A percentile compares a stretch with the other conserved stretches of the same genome.
Evolutionary conservation across 257 asterid genomes (phyloP).

Genomic region (Striga asiatica): DNA sequence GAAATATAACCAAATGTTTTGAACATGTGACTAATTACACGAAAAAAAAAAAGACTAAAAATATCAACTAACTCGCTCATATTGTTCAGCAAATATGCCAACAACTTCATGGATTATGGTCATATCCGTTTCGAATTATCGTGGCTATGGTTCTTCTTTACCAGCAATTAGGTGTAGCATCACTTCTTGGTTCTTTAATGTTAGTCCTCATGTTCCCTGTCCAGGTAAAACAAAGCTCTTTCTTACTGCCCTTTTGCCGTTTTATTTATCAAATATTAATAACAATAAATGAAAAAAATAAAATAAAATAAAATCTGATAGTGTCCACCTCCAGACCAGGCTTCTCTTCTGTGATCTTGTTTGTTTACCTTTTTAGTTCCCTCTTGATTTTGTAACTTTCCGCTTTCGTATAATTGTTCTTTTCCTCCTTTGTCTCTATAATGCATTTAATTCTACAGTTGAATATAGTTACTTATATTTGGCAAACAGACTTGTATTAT

Average conservation of each 20-base stretch:
- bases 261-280: no score
- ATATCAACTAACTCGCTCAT: conserved; percentile 1
- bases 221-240: conserved; percentile 40
- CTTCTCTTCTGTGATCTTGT: conserved; percentile 5
- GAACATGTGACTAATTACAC: no score
- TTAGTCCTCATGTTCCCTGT: conserved; percentile 71
- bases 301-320: background rate
- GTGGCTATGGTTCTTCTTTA: conserved; percentile 82
- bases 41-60: no score
- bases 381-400: background rate
- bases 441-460: conserved; percentile 7
- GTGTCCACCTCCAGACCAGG: background rate
- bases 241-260: background rate
- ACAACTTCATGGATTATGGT: conserved; percentile 86
- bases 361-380: conserved; percentile 6
- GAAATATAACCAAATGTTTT: no score
- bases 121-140: conserved; percentile 75
- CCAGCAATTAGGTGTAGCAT: conserved; percentile 86
- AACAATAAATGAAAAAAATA: no score
- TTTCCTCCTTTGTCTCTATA: background rate
- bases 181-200: conserved; percentile 77
- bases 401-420: no score
- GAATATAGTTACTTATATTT: conserved; percentile 18
- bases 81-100: conserved; percentile 79
- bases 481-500: conserved; percentile 54